Evolutionary conservation across 345 rosid genomes (phyloP).

Genomic region (Murraya paniculata): DNA sequence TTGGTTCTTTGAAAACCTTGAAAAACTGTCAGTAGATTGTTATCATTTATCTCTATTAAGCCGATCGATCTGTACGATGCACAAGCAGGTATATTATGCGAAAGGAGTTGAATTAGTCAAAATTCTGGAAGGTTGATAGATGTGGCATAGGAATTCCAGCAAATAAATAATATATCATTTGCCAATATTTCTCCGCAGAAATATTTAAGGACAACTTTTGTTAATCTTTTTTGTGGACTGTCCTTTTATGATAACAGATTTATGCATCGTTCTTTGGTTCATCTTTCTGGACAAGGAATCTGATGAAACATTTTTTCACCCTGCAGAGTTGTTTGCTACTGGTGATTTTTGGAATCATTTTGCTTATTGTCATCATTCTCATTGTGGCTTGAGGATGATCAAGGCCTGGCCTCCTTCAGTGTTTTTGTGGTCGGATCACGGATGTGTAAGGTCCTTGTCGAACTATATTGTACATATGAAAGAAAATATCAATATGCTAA

Average conservation of each 20-base stretch:
- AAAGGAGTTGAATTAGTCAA: background rate
- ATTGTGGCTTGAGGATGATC: conserved; percentile 42
- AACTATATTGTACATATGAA: background rate
- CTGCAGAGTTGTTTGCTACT: conserved; percentile 71
- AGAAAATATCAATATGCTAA: background rate
- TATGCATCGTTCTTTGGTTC: background rate
- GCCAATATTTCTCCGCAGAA: background rate
- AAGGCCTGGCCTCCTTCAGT: background rate
- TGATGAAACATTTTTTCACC: conserved; percentile 5
- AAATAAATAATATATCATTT: background rate
- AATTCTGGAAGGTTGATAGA: background rate
- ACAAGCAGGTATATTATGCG: background rate
- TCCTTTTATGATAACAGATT: background rate
- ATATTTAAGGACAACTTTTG: background rate
- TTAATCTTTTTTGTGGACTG: background rate
- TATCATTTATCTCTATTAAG: background rate
- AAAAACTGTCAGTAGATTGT: background rate
- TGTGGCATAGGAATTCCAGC: background rate
- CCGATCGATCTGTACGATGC: too few relatives aligned
- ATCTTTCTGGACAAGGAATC: background rate
- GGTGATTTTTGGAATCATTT: conserved; percentile 60
- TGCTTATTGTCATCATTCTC: conserved; percentile 58
- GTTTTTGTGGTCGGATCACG: background rate
- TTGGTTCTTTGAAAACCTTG: background rate
- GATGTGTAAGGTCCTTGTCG: background rate